Base-by-base conservation (phyloP, 192 early-diverging fungal species). In the Podila epigama region DNA sequence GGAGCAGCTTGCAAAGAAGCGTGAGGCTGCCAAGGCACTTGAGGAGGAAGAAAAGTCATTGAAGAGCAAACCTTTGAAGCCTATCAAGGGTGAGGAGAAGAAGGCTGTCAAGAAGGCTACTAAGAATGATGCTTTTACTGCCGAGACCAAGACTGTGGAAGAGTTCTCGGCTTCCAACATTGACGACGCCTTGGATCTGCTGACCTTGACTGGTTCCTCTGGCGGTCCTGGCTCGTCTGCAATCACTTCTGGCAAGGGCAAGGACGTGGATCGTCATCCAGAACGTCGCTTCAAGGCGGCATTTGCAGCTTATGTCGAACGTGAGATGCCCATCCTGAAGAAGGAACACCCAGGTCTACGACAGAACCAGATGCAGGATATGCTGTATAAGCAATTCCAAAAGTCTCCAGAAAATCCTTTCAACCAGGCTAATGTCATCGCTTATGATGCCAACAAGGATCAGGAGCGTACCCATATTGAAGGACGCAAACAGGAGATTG, bases 281-380 rank as follows among this genome's bases (percentile, higher is more conserved):
- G 96, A 97, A 80, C 87, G 92, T 63, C 85, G 96, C 16, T 88
- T 88, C 61, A 92, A 91, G 88, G 91, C 89, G 39, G 91, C 91
- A 22, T 88, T 88, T 41, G 79, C 83, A 37, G 86, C 84, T 4
- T 93, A 86, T 70, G 70, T 87, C 63, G 94, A 94, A 27, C 83
- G 90, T 39, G 89, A 94, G 78, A 77, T 92, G 79, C 86, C 89
- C 18, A 68, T 79, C 3, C 67, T 97, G 63, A 94, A 92, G 84
- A 72, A 75, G 51, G 96, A 97, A 68, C 85, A 95, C 75, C 94
- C 93, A 3, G 85, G 84, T 28, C 81, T 97, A 66, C 88, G 96
- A 33, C 79, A 89, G 70, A 88, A 79, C 52, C 94, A 97, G 75
- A 77, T 92, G 63, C 84, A 91, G 65, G 90, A 96, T 56, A 80